Percentiles rank a stretch among this genome's conserved stretches.
phyloP scores from a whole-genome alignment of 768 basidiomycete genomes.

The Crucibulum laeve region DNA sequence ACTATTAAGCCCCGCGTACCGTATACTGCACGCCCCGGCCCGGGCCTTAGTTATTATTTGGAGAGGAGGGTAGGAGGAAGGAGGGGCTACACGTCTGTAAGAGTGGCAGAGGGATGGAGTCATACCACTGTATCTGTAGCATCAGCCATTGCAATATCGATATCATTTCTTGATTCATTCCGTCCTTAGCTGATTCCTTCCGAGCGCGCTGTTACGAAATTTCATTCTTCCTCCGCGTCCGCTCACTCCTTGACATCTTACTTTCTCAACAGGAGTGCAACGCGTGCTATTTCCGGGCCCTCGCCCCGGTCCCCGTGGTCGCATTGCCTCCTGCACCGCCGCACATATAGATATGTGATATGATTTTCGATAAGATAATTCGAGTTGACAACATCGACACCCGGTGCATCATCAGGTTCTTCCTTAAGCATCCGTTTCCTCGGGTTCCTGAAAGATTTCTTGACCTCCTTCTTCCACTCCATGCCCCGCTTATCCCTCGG shows the following conservation, averaged over 20 bases:
- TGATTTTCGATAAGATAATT: neutral
- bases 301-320: neutral
- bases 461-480: conserved; percentile 12
- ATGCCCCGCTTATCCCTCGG: conserved; percentile 11
- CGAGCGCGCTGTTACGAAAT: too few species aligned
- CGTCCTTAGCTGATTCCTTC: too few species aligned
- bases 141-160: conserved; percentile 15
- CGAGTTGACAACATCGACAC: too few species aligned
- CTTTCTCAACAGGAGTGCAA: too few species aligned
- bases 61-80: conserved; percentile 7
- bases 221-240: too few species aligned
- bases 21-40: conserved; percentile 2
- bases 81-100: conserved; percentile 12
- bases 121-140: conserved; percentile 31
- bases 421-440: conserved; percentile 10
- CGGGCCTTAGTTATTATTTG: conserved; percentile 10
- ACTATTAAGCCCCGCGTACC: neutral
- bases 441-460: conserved; percentile 13
- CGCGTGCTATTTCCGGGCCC: neutral
- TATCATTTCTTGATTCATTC: neutral
- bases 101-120: conserved; percentile 27
- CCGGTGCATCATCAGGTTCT: too few species aligned
- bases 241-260: too few species aligned
- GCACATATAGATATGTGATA: neutral
- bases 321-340: neutral